phyloP scores from a whole-genome alignment of 176 grass and related monocot species.

The Aegilops umbellulata region DNA sequence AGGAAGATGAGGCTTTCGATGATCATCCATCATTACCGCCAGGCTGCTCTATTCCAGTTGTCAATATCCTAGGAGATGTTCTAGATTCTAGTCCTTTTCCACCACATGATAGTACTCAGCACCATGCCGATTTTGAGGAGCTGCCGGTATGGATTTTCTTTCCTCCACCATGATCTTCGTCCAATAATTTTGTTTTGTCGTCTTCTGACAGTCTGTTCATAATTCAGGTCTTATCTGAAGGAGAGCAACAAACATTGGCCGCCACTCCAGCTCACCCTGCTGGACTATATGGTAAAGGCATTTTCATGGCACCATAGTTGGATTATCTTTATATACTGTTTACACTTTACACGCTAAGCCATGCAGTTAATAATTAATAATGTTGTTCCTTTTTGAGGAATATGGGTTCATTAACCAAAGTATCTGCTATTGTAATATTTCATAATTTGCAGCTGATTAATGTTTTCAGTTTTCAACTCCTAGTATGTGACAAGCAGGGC shows the following conservation, averaged over 20 bases:
- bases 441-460: constrained; percentile 2
- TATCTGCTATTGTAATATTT: not conserved
- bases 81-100: constrained; percentile 43
- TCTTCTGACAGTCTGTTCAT: constrained; percentile 15
- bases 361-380: not conserved
- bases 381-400: not conserved
- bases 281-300: constrained; percentile 61
- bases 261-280: constrained; percentile 81
- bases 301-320: not conserved
- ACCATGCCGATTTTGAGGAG: constrained; percentile 43
- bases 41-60: constrained; percentile 46
- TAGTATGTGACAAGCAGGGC: not conserved
- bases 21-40: constrained; percentile 35
- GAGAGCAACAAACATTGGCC: constrained; percentile 61
- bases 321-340: not conserved
- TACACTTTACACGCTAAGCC: not conserved
- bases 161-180: not conserved
- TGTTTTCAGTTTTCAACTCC: not conserved
- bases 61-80: constrained; percentile 56
- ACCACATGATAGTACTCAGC: constrained; percentile 25
- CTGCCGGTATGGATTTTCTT: constrained; percentile 51
- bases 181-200: not conserved
- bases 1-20: constrained; percentile 40
- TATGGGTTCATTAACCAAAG: not conserved
- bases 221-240: constrained; percentile 67